Percentiles rank a stretch among this genome's conserved stretches.
Conservation (phyloP, 306 rosid genomes). For the Cucurbita maxima region DNA sequence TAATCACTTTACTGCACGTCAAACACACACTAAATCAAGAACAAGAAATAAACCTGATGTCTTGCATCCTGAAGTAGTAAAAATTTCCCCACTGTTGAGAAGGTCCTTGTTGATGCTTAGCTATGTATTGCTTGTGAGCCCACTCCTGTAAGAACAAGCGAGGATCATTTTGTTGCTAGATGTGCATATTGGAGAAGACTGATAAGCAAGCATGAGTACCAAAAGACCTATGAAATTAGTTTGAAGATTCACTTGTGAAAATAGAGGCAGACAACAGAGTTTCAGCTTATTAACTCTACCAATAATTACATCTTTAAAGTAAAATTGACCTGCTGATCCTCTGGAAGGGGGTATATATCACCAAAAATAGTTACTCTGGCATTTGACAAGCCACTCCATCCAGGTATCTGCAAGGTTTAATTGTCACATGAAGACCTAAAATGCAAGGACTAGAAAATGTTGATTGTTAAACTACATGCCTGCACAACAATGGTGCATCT, state of each 20-base stretch:
- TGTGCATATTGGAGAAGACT: neutral
- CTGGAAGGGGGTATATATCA: constrained; percentile 91
- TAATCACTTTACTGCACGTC: neutral
- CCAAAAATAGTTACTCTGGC: constrained; percentile 99
- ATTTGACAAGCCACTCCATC: constrained; percentile 98
- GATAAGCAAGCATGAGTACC: neutral
- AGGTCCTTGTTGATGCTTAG: constrained; percentile 96
- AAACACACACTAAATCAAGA: neutral
- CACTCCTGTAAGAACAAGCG: constrained; percentile 46
- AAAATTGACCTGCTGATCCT: constrained; percentile 64
- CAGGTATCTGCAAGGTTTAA: constrained; percentile 62
- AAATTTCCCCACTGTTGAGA: constrained; percentile 99
- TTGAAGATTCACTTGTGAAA: neutral
- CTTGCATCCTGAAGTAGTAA: constrained; percentile 93
- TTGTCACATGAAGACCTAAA: constrained; percentile 22
- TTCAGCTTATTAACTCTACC: neutral
- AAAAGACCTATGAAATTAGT: neutral
- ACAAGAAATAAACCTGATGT: constrained; percentile 49
- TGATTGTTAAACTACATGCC: constrained; percentile 31
- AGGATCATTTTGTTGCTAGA: neutral
- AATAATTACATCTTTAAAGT: neutral
- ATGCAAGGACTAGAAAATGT: constrained; percentile 6
- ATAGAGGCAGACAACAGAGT: neutral
- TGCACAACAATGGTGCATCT: constrained; percentile 97
- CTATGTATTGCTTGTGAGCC: constrained; percentile 98